Percentiles rank a stretch among this genome's conserved stretches.
phyloP scores from a whole-genome alignment of 345 rosid genomes.

The Eucalyptus tenuipes region DNA sequence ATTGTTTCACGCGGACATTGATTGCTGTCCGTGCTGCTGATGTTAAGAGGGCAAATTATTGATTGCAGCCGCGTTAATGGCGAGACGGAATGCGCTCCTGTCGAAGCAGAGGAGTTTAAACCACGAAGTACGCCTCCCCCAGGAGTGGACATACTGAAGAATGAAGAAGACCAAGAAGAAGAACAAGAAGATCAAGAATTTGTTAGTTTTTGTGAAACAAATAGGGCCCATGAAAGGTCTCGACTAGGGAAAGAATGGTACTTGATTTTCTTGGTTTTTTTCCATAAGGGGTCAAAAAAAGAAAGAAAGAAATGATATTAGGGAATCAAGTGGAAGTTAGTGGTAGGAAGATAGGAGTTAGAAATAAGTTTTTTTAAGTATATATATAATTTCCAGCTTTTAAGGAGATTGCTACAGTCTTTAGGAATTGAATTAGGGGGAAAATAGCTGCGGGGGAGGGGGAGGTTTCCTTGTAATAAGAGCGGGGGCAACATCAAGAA shows the following conservation, averaged over 20 bases:
- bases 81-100: conserved; percentile 10
- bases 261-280: neutral
- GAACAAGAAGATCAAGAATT: neutral
- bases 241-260: neutral
- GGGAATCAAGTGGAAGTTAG: neutral
- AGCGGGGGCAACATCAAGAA: neutral
- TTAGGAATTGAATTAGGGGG: neutral
- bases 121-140: conserved; percentile 39
- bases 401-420: neutral
- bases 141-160: conserved; percentile 56
- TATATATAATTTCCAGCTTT: neutral
- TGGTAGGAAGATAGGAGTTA: neutral
- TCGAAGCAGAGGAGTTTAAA: conserved; percentile 10
- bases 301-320: neutral
- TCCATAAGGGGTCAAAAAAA: neutral
- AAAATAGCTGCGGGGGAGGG: neutral
- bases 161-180: neutral
- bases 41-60: neutral
- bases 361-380: neutral
- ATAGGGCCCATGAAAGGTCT: neutral
- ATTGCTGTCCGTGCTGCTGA: neutral
- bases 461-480: neutral
- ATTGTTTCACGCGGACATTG: neutral
- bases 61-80: conserved; percentile 28
- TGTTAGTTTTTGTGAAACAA: neutral